Conservation (phyloP, 495 filamentous ascomycete genomes). For the Bacidia rubella region DNA sequence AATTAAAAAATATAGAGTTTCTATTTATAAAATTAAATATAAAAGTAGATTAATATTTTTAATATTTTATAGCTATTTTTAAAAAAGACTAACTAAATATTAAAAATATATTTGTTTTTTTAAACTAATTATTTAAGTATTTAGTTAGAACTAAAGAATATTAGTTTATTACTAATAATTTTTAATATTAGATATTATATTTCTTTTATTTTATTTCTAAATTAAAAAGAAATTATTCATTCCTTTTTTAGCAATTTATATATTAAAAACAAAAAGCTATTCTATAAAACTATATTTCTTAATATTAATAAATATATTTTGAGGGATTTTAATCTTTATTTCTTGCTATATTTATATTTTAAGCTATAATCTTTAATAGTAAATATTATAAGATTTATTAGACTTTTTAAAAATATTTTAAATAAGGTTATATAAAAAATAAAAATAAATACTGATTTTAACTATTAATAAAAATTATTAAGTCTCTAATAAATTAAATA, state of each 20-base stretch:
- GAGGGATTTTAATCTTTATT: neutral
- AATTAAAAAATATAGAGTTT: neutral
- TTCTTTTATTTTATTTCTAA: neutral
- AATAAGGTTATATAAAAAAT: neutral
- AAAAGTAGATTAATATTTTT: neutral
- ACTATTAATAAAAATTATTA: too few relatives aligned
- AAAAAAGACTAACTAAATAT: too few relatives aligned
- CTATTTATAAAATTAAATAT: neutral
- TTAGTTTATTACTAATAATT: too few relatives aligned
- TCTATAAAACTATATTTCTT: neutral
- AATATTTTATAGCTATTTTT: too few relatives aligned
- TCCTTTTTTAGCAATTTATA: neutral
- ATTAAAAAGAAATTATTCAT: neutral
- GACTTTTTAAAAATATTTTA: too few relatives aligned
- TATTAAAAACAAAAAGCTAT: neutral
- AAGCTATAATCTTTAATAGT: neutral
- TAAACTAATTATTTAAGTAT: too few relatives aligned
- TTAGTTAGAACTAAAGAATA: too few relatives aligned
- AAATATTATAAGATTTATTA: neutral
- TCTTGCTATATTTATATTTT: slow-evolving; percentile 2
- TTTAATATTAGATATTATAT: neutral
- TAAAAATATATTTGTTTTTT: too few relatives aligned
- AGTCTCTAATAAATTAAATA: too few relatives aligned
- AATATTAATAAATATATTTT: neutral
- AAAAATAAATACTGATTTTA: too few relatives aligned